A percentile compares a stretch with the other conserved stretches of the same genome.
phyloP scores from a whole-genome alignment of 192 early-diverging fungal species.

The Allomyces arbusculus region DNA sequence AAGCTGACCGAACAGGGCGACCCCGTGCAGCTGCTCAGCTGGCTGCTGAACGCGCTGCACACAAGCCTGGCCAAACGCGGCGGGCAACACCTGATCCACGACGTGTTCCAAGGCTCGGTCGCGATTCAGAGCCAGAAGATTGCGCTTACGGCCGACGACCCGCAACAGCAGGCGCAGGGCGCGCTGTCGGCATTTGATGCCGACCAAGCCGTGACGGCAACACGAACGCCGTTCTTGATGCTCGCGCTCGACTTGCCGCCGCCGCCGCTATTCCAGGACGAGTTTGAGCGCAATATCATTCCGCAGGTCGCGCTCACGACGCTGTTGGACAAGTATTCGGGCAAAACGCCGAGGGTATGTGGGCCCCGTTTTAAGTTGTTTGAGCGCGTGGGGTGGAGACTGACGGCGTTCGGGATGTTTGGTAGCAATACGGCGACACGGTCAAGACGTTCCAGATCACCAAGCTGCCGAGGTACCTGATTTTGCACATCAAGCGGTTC shows the following conservation, averaged over 20 bases:
- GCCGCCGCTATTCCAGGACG: conserved; percentile 73
- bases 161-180: conserved; percentile 11
- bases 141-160: conserved; percentile 3
- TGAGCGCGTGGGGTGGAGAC: not conserved
- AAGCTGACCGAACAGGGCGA: conserved; percentile 59
- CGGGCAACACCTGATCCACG: conserved; percentile 31
- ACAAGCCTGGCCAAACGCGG: conserved; percentile 56
- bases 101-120: conserved; percentile 71
- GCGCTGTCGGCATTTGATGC: conserved; percentile 17
- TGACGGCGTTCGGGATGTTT: not conserved
- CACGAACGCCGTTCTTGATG: conserved; percentile 54
- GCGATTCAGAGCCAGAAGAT: conserved; percentile 47
- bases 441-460: conserved; percentile 53
- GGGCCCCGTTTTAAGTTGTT: not conserved
- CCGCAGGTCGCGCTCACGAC: conserved; percentile 73
- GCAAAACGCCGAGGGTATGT: conserved; percentile 39
- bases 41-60: conserved; percentile 85
- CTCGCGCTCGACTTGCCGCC: conserved; percentile 78
- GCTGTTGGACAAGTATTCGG: conserved; percentile 71
- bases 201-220: conserved; percentile 24
- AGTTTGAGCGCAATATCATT: conserved; percentile 64
- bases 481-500: conserved; percentile 82
- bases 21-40: conserved; percentile 67
- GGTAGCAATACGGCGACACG: conserved; percentile 25
- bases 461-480: conserved; percentile 60